These are phyloP conservation scores for Scedosporium dehoogii DNA, from an alignment of 2,329 filamentous ascomycete genomes.

Conservation along the genomic window DNA sequence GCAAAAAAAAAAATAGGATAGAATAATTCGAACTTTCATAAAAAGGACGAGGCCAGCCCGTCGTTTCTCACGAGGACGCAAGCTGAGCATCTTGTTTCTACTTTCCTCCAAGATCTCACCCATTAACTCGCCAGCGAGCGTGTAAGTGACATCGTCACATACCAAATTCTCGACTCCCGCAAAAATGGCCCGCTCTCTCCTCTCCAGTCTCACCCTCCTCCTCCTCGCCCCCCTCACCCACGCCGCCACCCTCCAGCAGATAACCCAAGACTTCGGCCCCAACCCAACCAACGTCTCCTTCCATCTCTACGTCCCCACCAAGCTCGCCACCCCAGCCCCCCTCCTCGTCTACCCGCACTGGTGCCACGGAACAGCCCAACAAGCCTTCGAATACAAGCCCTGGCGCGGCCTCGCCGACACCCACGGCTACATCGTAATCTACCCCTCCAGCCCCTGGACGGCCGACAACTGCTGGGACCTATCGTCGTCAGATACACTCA, in stretches of 20 bases:
- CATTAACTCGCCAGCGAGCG: not conserved
- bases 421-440: conserved; percentile 42
- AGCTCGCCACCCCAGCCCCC: conserved; percentile 30
- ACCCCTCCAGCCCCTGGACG: conserved; percentile 26
- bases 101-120: no score
- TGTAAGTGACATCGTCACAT: not conserved
- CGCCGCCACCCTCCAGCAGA: conserved; percentile 1
- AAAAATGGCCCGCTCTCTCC: not conserved
- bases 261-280: conserved; percentile 21
- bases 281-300: conserved; percentile 42
- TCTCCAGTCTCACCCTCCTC: not conserved
- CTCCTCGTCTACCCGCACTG: conserved; percentile 47
- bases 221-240: not conserved
- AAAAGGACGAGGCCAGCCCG: no score
- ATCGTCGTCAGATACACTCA: conserved; percentile 35
- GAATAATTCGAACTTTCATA: no score
- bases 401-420: conserved; percentile 42
- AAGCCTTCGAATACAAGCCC: conserved; percentile 37
- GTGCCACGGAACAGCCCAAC: conserved; percentile 43
- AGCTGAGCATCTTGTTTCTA: no score
- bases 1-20: no score
- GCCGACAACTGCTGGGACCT: conserved; percentile 48
- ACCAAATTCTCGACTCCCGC: not conserved
- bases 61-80: no score
- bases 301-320: conserved; percentile 39